A percentile compares a stretch with the other conserved stretches of the same genome.
Conservation (phyloP, 2,329 filamentous ascomycete genomes). For the Alternaria sp. region DNA sequence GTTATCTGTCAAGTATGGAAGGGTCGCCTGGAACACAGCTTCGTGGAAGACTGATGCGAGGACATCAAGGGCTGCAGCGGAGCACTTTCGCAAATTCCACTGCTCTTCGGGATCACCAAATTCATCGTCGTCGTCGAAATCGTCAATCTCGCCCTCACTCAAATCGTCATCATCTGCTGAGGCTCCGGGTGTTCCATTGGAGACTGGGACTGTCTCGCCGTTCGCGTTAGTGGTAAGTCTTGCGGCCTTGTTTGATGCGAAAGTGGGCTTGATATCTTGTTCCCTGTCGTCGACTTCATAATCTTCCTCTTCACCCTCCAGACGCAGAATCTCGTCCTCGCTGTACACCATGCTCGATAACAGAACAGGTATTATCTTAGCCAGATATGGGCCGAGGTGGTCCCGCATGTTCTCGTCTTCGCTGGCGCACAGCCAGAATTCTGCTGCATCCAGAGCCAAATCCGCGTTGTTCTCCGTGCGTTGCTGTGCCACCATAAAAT, state of each 20-base stretch:
- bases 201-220: conserved; percentile 49
- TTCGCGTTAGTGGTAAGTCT: conserved; percentile 64
- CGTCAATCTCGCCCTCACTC: conserved; percentile 88
- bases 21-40: conserved; percentile 87
- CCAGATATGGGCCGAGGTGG: conserved; percentile 78
- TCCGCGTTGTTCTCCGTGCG: conserved; percentile 83
- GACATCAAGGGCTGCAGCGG: conserved; percentile 91
- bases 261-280: conserved; percentile 91
- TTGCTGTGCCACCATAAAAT: conserved; percentile 93
- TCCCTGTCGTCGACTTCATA: conserved; percentile 90
- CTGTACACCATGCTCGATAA: conserved; percentile 96
- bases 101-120: conserved; percentile 82
- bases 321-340: conserved; percentile 86
- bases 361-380: conserved; percentile 87
- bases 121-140: conserved; percentile 74
- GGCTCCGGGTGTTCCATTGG: conserved; percentile 59
- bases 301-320: conserved; percentile 82
- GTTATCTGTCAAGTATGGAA: conserved; percentile 92
- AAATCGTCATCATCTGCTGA: conserved; percentile 70
- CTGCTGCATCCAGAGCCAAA: conserved; percentile 90
- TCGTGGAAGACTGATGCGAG: conserved; percentile 90
- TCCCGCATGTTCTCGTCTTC: conserved; percentile 85
- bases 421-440: conserved; percentile 95
- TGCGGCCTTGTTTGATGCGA: conserved; percentile 75
- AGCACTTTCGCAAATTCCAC: conserved; percentile 97